A percentile compares a stretch with the other conserved stretches of the same genome.
Evolutionary conservation across 306 rosid species (phyloP).

Genomic region (Cotoneaster glaucophyllus): DNA sequence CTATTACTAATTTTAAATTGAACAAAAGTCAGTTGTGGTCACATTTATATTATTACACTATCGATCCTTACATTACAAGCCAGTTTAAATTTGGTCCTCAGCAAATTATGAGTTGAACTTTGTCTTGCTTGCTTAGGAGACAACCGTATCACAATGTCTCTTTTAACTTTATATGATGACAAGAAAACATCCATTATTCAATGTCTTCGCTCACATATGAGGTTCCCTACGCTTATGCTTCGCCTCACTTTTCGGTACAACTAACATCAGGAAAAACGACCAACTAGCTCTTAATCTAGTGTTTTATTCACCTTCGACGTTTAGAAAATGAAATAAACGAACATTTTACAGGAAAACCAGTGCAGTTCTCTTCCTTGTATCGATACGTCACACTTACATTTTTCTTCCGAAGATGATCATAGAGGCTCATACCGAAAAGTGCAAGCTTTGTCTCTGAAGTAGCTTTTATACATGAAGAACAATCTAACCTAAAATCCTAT

Average conservation of each 20-base stretch:
- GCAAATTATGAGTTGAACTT: not conserved
- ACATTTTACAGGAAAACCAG: not conserved
- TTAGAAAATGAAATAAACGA: not conserved
- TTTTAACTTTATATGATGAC: not conserved
- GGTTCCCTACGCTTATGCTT: not conserved
- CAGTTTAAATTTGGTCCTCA: not conserved
- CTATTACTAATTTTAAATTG: no score
- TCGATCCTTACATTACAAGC: not conserved
- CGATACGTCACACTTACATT: not conserved
- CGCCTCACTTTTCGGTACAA: not conserved
- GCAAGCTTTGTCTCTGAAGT: not conserved
- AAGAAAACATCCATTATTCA: not conserved
- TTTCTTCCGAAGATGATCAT: slow-evolving; percentile 3
- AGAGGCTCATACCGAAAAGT: not conserved
- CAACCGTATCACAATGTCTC: not conserved
- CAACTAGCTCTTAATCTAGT: not conserved
- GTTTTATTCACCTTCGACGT: not conserved
- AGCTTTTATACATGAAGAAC: not conserved
- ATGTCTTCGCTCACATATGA: not conserved
- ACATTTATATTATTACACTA: not conserved
- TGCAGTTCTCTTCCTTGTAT: not conserved
- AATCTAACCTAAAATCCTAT: not conserved
- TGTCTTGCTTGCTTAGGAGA: not conserved
- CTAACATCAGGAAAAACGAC: not conserved
- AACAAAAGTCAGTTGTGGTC: not conserved